Base-by-base conservation (phyloP, 768 basidiomycete genomes). In the Brasilioporus rufonigricans region DNA sequence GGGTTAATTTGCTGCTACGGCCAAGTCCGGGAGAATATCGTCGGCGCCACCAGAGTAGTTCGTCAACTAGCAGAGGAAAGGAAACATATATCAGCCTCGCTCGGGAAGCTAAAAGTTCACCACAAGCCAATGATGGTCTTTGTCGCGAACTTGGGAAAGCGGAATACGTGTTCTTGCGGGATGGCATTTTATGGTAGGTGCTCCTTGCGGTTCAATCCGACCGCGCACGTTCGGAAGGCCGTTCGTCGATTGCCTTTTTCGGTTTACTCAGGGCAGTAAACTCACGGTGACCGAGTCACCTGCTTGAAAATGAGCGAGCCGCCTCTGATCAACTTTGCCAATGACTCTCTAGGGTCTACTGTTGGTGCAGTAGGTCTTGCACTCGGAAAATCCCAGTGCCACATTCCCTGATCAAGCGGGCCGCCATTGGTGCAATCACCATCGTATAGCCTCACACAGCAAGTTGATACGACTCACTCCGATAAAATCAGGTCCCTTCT, bases 361-460 rank as follows among this genome's bases (percentile, higher is more conserved):
- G 19, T 18, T 29, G 19, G n/a, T n/a, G 8, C 24, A 32, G 13
- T 36, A 38, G 13, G 27, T 12, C 19, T 11, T 32, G n/a, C 12
- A 40, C 32, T 27, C 29, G 29, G 36, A 31, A 32, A 6, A 21
- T 38, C 38, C 10, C 36, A n/a, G 12, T 29, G 14, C 26, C 41
- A 16, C 19, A n/a, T 43, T 18, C 24, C 40, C 14, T 23, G 38
- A n/a, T 9, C 9, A 13, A 38, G 41, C 50, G 60, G 24, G 47
- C 19, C 1, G 53, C 50, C 48, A 40, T 52, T 32, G 48, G 52
- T 21, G 11, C 31, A 3, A 12, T 10, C 14, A 18, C 48, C 55
- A 41, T 56, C 52, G 50, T 32, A 55, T 56, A 48, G 57, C 59
- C 55, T 24, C 39, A 52, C 60, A 64, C 63, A 65, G 57, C 59